Percentiles rank a stretch among this genome's conserved stretches.
These are phyloP conservation scores for Aspergillus versicolor DNA, from an alignment of 2,329 filamentous ascomycete genomes.

Conservation along the genomic window DNA sequence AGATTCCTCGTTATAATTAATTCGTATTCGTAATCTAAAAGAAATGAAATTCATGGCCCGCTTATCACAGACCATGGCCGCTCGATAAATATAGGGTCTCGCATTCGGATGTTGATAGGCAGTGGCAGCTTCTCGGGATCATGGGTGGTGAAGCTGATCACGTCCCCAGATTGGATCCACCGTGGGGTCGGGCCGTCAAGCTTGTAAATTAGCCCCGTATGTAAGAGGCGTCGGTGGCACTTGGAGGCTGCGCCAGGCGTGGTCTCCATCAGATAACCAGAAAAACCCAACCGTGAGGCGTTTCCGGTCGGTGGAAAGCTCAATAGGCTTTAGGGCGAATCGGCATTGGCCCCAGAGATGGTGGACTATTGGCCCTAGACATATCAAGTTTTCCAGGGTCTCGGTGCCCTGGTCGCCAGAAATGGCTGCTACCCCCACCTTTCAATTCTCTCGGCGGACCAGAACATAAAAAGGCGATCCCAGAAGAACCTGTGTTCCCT, in stretches of 20 bases:
- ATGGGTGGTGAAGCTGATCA: not conserved
- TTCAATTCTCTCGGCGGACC: not conserved
- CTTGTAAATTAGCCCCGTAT: not conserved
- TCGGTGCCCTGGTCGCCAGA: not conserved
- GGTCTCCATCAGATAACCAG: not conserved
- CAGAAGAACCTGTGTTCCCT: not conserved
- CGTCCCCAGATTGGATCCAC: not conserved
- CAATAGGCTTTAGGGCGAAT: not conserved
- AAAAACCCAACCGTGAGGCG: not conserved
- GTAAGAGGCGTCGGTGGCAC: not conserved
- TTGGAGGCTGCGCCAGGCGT: not conserved
- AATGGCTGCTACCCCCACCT: not conserved
- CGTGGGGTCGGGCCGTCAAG: not conserved
- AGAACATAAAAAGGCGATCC: not conserved
- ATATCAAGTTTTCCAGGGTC: too few relatives aligned
- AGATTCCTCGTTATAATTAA: not conserved
- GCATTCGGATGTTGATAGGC: not conserved
- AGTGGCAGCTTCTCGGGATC: not conserved
- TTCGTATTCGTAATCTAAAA: not conserved
- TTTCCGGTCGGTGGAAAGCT: not conserved
- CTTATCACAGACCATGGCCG: not conserved
- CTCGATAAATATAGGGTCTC: not conserved
- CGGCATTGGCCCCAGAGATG: not conserved
- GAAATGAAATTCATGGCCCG: not conserved
- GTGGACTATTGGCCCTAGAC: too few relatives aligned